A percentile compares a stretch with the other conserved stretches of the same genome.
Evolutionary conservation across 805 yeast genomes (phyloP).

Genomic region (Priceomyces haplophilus): DNA sequence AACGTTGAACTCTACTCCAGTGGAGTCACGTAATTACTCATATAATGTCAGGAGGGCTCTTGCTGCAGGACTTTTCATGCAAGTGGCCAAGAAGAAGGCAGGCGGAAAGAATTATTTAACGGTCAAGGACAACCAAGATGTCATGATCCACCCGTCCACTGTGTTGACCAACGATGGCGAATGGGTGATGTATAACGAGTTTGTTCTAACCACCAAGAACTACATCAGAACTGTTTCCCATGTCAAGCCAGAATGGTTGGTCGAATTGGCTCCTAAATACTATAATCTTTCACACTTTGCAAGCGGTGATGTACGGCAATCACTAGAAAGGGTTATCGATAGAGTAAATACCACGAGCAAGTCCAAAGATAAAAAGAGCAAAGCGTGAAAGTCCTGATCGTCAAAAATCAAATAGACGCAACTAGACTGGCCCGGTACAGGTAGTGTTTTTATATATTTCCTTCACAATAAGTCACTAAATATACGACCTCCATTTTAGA

Average conservation of each 20-base stretch:
- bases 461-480: too few relatives aligned
- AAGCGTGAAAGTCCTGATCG: background rate
- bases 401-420: too few relatives aligned
- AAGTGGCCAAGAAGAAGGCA: conserved; percentile 89
- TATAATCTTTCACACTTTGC: conserved; percentile 60
- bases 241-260: conserved; percentile 88
- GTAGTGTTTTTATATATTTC: too few relatives aligned
- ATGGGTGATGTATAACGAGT: conserved; percentile 93
- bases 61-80: conserved; percentile 96
- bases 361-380: conserved; percentile 15
- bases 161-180: conserved; percentile 85
- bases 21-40: conserved; percentile 58
- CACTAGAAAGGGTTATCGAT: conserved; percentile 57
- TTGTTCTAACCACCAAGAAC: conserved; percentile 89
- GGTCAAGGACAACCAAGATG: conserved; percentile 94
- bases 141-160: conserved; percentile 88
- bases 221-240: conserved; percentile 92
- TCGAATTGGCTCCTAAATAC: conserved; percentile 74
- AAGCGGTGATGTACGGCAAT: conserved; percentile 69
- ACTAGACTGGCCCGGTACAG: too few relatives aligned
- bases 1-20: conserved; percentile 65
- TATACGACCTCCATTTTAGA: too few relatives aligned
- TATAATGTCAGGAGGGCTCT: conserved; percentile 82
- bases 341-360: conserved; percentile 45
- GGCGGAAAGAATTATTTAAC: conserved; percentile 79